Evolutionary conservation across 1,284 basidiomycete species (phyloP).

Genomic region (Pseudozyma pruni): DNA sequence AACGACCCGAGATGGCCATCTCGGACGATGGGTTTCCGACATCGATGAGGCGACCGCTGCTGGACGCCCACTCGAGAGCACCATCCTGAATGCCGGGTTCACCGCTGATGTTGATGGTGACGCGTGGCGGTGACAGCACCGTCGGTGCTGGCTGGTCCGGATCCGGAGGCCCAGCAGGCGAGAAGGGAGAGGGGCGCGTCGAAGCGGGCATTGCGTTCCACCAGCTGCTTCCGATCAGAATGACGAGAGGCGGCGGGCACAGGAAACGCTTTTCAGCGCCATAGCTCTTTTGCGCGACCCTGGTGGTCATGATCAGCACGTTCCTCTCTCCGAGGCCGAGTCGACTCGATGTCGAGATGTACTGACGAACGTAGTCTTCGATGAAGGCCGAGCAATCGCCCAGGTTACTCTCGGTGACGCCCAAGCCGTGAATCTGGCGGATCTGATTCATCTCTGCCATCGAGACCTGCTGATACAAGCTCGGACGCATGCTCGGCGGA

Average conservation of each 20-base stretch:
- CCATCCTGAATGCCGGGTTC: conserved; percentile 84
- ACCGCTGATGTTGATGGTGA: conserved; percentile 89
- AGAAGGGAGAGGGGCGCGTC: conserved; percentile 65
- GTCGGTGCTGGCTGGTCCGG: conserved; percentile 65
- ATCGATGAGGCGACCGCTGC: conserved; percentile 83
- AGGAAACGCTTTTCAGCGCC: conserved; percentile 96
- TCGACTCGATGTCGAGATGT: conserved; percentile 83
- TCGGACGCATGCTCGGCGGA: conserved; percentile 46
- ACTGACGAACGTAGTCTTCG: conserved; percentile 68
- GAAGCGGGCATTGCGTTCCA: conserved; percentile 72
- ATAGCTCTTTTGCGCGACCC: conserved; percentile 96
- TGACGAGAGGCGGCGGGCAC: conserved; percentile 92
- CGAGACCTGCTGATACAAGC: conserved; percentile 55
- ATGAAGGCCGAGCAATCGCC: conserved; percentile 58
- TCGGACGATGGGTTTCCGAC: conserved; percentile 72
- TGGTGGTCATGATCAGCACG: conserved; percentile 93
- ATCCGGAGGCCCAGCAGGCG: conserved; percentile 16
- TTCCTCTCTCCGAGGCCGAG: conserved; percentile 91
- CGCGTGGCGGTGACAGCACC: conserved; percentile 81
- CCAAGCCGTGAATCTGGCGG: conserved; percentile 33
- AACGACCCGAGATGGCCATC: conserved; percentile 73
- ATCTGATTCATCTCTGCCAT: conserved; percentile 47
- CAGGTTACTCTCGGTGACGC: conserved; percentile 34
- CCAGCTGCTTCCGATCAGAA: conserved; percentile 94
- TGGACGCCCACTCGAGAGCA: conserved; percentile 83